Evolutionary conservation across 2,329 filamentous ascomycete genomes (phyloP).

Genomic region (Bipolaris cookei): DNA sequence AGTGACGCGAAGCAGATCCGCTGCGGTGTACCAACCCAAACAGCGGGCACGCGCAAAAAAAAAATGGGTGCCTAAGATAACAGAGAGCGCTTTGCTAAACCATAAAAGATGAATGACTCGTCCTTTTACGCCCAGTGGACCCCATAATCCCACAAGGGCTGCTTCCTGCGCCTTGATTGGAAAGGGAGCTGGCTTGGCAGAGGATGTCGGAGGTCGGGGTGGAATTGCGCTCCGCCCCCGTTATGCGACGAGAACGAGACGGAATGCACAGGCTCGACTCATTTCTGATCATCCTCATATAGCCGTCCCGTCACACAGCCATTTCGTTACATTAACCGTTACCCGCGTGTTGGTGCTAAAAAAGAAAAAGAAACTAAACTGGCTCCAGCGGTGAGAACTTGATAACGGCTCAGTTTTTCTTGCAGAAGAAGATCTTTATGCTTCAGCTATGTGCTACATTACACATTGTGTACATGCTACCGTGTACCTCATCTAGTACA

Average conservation of each 20-base stretch:
- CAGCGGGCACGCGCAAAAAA: neutral
- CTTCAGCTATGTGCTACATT: neutral
- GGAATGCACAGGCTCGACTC: neutral
- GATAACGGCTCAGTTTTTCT: too few relatives aligned
- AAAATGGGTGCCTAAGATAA: neutral
- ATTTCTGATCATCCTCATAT: neutral
- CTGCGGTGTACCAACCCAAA: neutral
- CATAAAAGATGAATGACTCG: neutral
- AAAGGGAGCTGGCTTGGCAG: conserved; percentile 1
- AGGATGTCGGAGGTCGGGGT: conserved; percentile 4
- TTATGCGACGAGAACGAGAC: conserved; percentile 5
- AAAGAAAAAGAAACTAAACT: neutral
- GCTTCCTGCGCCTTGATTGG: neutral
- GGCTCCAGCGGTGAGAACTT: neutral
- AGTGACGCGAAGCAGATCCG: too few relatives aligned
- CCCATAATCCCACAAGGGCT: neutral
- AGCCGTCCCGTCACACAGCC: neutral
- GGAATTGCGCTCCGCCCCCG: conserved; percentile 2
- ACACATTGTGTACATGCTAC: neutral
- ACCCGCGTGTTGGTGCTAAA: neutral
- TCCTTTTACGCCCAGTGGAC: neutral
- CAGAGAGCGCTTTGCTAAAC: neutral
- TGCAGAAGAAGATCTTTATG: neutral
- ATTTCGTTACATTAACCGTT: too few relatives aligned
- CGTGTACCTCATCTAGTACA: neutral